Evolutionary conservation across 129 eudicot genomes (phyloP).

Genomic region (Arctium minus): DNA sequence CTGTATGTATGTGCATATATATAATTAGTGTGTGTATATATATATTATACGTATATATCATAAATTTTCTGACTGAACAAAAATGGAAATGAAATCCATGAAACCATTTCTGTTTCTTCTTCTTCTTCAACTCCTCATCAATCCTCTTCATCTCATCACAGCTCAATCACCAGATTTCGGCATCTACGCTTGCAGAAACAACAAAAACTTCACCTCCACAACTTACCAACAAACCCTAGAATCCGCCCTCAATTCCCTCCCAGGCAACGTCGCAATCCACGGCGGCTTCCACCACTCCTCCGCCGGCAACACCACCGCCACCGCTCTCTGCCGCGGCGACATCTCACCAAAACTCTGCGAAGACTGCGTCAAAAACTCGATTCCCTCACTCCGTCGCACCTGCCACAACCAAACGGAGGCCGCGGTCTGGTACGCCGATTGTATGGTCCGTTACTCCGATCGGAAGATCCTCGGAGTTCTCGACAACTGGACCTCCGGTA

Average conservation of each 20-base stretch:
- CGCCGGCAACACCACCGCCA: conserved; percentile 21
- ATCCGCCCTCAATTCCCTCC: conserved; percentile 20
- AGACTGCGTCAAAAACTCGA: conserved; percentile 15
- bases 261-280: conserved; percentile 7
- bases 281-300: conserved; percentile 27
- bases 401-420: conserved; percentile 40
- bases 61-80: not conserved
- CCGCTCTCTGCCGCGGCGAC: conserved; percentile 44
- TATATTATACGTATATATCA: not conserved
- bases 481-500: not conserved
- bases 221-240: conserved; percentile 28
- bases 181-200: conserved; percentile 18
- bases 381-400: not conserved
- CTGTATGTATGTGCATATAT: too few species aligned
- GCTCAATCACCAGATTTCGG: conserved; percentile 11
- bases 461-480: not conserved
- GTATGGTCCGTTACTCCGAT: conserved; percentile 37
- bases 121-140: not conserved
- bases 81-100: not conserved
- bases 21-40: too few species aligned
- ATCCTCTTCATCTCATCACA: not conserved
- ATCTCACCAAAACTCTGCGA: conserved; percentile 5
- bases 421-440: conserved; percentile 6
- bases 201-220: conserved; percentile 6
- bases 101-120: not conserved